A percentile compares a stretch with the other conserved stretches of the same genome.
These are phyloP conservation scores for Aspergillus sp. DNA, from an alignment of 2,329 filamentous ascomycete genomes.

Conservation along the genomic window DNA sequence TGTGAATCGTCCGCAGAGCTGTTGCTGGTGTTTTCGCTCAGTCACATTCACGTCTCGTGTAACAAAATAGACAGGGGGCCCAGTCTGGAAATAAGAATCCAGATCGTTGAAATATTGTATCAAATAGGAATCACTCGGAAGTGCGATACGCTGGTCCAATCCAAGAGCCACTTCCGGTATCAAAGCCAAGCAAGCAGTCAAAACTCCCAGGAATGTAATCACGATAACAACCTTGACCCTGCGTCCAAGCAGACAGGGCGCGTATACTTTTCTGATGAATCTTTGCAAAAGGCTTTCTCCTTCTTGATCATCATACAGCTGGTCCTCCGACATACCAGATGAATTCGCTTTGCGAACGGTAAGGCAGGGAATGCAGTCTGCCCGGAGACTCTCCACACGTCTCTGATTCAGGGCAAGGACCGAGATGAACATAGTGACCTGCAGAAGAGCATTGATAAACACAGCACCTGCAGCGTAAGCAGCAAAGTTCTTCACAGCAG, in stretches of 20 bases:
- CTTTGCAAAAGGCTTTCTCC: constrained; percentile 79
- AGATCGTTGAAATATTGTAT: constrained; percentile 96
- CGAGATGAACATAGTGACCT: constrained; percentile 95
- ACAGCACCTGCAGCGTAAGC: constrained; percentile 94
- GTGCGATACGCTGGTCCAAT: constrained; percentile 88
- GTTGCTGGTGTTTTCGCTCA: constrained; percentile 68
- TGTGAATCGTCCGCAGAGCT: constrained; percentile 86
- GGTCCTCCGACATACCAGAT: constrained; percentile 57
- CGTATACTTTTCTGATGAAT: constrained; percentile 88
- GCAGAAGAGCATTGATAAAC: constrained; percentile 92
- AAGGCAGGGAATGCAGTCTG: constrained; percentile 88
- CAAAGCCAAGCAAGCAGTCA: constrained; percentile 78
- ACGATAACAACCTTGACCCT: constrained; percentile 74
- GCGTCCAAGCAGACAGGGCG: constrained; percentile 72
- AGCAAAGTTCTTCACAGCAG: constrained; percentile 94
- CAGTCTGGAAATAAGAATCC: constrained; percentile 84
- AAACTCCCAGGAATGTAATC: constrained; percentile 77
- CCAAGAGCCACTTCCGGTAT: constrained; percentile 82
- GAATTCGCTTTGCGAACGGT: constrained; percentile 72
- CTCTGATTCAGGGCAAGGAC: constrained; percentile 87
- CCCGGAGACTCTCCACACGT: constrained; percentile 80
- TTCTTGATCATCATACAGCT: constrained; percentile 64
- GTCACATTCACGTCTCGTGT: constrained; percentile 77
- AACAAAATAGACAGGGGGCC: constrained; percentile 95
- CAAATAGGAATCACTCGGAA: constrained; percentile 89